Percentiles rank a stretch among this genome's conserved stretches.
These are phyloP conservation scores for Candida albicans DNA, from an alignment of 1,139 yeast species.

Conservation along the genomic window DNA sequence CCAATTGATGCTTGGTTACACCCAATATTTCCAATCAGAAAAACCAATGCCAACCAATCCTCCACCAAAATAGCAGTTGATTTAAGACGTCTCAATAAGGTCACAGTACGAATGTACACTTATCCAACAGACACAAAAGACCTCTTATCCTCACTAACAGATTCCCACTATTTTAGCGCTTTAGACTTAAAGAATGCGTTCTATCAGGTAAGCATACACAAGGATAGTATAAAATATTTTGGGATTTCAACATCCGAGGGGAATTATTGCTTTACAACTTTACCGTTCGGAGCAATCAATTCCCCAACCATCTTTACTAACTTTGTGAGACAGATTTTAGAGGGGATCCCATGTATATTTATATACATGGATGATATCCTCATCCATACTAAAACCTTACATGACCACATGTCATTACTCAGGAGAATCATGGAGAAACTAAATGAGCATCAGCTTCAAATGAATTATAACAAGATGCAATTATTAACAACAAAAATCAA, in stretches of 20 bases:
- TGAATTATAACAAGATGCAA: neutral
- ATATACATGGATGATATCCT: neutral
- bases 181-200: neutral
- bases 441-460: neutral
- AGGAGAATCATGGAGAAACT: neutral
- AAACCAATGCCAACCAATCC: too few relatives aligned
- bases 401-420: neutral
- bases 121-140: too few relatives aligned
- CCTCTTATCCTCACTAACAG: too few relatives aligned
- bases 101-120: too few relatives aligned
- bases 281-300: conserved; percentile 1
- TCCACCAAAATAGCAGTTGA: too few relatives aligned
- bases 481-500: neutral
- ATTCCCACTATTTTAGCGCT: neutral
- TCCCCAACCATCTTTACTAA: neutral
- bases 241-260: neutral
- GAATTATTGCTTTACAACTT: neutral
- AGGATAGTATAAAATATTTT: neutral
- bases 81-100: too few relatives aligned
- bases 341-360: neutral
- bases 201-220: neutral
- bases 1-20: too few relatives aligned
- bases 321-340: neutral
- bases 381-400: neutral
- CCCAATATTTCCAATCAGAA: too few relatives aligned